Base-by-base conservation (phyloP, 2,329 filamentous ascomycete genomes). In the Aspergillus pseudoglaucus region DNA sequence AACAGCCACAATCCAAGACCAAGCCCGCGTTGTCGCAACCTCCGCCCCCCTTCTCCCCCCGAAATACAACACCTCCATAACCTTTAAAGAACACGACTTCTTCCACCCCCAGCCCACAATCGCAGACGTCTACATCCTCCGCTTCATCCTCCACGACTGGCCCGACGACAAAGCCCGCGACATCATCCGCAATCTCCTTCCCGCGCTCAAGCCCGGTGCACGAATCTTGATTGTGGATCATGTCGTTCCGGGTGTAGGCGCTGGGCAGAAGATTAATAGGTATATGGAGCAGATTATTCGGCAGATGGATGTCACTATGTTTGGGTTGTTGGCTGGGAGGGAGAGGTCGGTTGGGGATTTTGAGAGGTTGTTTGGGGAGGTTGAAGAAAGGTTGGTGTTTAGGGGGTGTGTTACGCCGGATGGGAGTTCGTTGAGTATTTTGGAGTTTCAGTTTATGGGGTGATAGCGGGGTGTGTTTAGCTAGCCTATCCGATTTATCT, bases 141-240 rank as follows among this genome's bases (percentile, higher is more conserved):
- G 47, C 2, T 45, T 22, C 7, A 37, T 48, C n/a, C 33, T 48
- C 4, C 47, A 48, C n/a, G 41, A 48, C 12, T 48, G 47, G 47
- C 39, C 47, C 9, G 47, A 45, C 23, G 35, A 44, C 5, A 30
- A 48, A 22, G 23, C 17, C n/a, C 23, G 18, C 17, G 18, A 45
- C 4, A 45, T 48, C 9, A 25, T 48, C 9, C 23, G n/a, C 6
- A 42, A 42, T 5, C n/a, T 48, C 18, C 15, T 27, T 3, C 47
- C 47, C 4, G 42, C 47, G 2, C 23, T 48, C 14, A n/a, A 18
- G 3, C 35, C 35, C 2, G 42, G 47, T 1, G 37, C 42, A 6
- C 6, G 25, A 27, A 17, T 42, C 6, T 6, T 42, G 2, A 30
- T 42, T 3, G 15, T 42, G 8, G 18, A 42, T 6, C 40, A 42